Evolutionary conservation across 2,329 filamentous ascomycete genomes (phyloP).

Genomic region (Aotearoamyces nothofagi): DNA sequence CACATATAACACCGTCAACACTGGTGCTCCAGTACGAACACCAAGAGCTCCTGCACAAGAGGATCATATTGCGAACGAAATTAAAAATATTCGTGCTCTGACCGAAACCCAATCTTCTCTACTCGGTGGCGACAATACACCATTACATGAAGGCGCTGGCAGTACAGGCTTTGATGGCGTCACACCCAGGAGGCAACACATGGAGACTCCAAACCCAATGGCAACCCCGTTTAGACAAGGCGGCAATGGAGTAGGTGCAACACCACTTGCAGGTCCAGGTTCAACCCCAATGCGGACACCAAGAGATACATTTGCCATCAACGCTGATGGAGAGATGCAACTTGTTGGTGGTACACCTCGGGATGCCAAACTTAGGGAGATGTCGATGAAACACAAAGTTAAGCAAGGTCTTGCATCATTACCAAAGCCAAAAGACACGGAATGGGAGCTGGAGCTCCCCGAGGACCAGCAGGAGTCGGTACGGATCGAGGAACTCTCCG

Average conservation of each 20-base stretch:
- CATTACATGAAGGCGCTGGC: constrained; percentile 62
- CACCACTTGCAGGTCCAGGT: constrained; percentile 47
- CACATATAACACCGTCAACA: constrained; percentile 71
- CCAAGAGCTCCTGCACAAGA: constrained; percentile 84
- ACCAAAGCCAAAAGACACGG: constrained; percentile 82
- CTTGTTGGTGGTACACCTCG: constrained; percentile 60
- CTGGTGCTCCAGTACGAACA: constrained; percentile 76
- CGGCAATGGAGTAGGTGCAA: constrained; percentile 44
- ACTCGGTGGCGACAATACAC: constrained; percentile 85
- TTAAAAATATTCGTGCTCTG: constrained; percentile 79
- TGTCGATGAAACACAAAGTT: constrained; percentile 52
- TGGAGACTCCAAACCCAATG: constrained; percentile 90
- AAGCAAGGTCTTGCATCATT: constrained; percentile 63
- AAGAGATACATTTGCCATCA: constrained; percentile 74
- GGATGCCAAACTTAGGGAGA: constrained; percentile 58
- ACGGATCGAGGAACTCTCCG: constrained; percentile 32
- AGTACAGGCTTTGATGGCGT: constrained; percentile 84
- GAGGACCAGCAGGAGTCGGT: constrained; percentile 57
- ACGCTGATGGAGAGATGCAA: constrained; percentile 50
- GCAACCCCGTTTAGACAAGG: constrained; percentile 69
- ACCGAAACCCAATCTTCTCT: constrained; percentile 91
- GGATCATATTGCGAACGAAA: constrained; percentile 92
- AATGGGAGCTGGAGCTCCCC: constrained; percentile 87
- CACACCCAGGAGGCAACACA: constrained; percentile 61
- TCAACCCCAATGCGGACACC: constrained; percentile 81